These are phyloP conservation scores for Hypoxylon trugodes DNA, from an alignment of 495 filamentous ascomycete genomes.

Conservation along the genomic window DNA sequence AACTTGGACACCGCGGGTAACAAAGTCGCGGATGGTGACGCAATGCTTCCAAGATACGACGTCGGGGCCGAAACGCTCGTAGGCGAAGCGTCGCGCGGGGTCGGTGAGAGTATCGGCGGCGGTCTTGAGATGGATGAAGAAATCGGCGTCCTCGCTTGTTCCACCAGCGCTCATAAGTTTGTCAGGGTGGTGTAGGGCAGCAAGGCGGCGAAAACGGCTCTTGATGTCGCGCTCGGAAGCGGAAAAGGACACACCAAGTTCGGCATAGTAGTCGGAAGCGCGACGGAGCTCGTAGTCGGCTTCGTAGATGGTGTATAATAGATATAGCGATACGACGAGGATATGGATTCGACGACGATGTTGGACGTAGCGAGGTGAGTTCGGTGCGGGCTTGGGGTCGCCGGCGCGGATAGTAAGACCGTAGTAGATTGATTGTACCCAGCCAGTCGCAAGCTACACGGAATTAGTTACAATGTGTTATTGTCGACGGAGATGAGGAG, in stretches of 20 bases:
- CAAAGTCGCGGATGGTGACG: constrained; percentile 75
- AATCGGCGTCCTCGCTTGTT: constrained; percentile 57
- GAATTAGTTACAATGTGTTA: background rate
- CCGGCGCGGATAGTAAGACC: constrained; percentile 90
- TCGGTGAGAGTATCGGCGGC: constrained; percentile 86
- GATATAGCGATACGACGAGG: constrained; percentile 80
- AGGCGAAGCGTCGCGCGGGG: constrained; percentile 84
- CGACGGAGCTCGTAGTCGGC: constrained; percentile 80
- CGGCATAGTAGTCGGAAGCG: constrained; percentile 77
- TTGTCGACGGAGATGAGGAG: background rate
- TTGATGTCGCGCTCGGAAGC: constrained; percentile 81
- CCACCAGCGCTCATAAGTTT: constrained; percentile 62
- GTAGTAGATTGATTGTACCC: constrained; percentile 85
- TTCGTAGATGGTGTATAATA: constrained; percentile 94
- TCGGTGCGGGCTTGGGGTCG: constrained; percentile 79
- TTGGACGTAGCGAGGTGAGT: constrained; percentile 69
- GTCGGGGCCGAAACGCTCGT: constrained; percentile 88
- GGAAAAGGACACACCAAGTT: constrained; percentile 70
- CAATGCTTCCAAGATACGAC: constrained; percentile 73
- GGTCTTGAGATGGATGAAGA: constrained; percentile 82
- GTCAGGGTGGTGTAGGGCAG: constrained; percentile 88
- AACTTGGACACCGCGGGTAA: constrained; percentile 68
- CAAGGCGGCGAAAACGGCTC: constrained; percentile 84
- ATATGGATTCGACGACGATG: constrained; percentile 86
- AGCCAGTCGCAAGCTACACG: constrained; percentile 76